These are phyloP conservation scores for Esteya vermicola DNA, from an alignment of 2,329 filamentous ascomycete species.

Conservation along the genomic window DNA sequence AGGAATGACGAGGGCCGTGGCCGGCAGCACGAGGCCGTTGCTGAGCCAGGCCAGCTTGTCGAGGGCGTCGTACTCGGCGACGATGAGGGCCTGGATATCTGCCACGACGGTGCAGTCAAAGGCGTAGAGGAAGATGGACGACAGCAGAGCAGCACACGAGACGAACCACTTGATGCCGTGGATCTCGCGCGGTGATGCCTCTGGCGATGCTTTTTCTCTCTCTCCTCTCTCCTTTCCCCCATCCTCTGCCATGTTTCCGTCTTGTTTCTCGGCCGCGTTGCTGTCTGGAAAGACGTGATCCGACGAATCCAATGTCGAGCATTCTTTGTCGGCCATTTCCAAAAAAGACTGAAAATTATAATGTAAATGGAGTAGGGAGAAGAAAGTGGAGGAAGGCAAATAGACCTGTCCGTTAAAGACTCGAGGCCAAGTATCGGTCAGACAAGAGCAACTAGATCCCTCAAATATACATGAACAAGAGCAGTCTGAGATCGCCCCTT, in stretches of 20 bases:
- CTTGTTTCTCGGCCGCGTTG: too few species aligned
- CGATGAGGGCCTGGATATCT: constrained; percentile 26
- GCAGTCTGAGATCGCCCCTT: neutral
- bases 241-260: too few species aligned
- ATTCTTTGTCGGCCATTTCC: neutral
- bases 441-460: too few species aligned
- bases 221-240: too few species aligned
- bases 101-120: constrained; percentile 13
- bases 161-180: neutral
- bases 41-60: constrained; percentile 25
- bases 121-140: constrained; percentile 1
- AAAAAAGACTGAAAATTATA: neutral
- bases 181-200: neutral
- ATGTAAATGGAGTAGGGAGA: neutral
- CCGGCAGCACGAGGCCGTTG: constrained; percentile 22
- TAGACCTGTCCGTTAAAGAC: neutral
- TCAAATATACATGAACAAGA: neutral
- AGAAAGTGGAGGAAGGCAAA: neutral
- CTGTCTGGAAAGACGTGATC: neutral
- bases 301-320: neutral
- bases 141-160: neutral
- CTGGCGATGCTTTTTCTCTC: neutral
- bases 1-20: constrained; percentile 18
- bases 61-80: constrained; percentile 19
- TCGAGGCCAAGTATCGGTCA: too few species aligned